These are phyloP conservation scores for Xylaria cubensis DNA, from an alignment of 495 filamentous ascomycete species.

Conservation along the genomic window DNA sequence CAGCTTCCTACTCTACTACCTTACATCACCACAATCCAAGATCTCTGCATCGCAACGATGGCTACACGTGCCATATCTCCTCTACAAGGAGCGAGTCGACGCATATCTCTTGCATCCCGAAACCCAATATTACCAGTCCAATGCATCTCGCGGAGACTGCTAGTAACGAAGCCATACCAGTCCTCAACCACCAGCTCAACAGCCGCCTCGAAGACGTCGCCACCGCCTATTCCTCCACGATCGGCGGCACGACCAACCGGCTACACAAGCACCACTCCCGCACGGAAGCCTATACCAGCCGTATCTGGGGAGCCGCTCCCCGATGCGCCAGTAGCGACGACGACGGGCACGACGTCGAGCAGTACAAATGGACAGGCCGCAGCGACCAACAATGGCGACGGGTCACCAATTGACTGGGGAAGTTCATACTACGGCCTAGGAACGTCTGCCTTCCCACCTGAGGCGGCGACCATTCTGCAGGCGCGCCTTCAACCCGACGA, in stretches of 20 bases:
- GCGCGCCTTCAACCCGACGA: conserved; percentile 72
- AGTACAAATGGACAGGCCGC: background rate
- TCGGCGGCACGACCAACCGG: background rate
- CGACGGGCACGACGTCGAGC: background rate
- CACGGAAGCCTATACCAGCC: conserved; percentile 34
- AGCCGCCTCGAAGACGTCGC: background rate
- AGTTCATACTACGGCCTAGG: conserved; percentile 90
- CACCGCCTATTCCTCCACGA: conserved; percentile 8
- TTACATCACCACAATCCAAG: conserved; percentile 11
- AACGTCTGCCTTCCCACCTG: conserved; percentile 73
- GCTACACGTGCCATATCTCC: conserved; percentile 21
- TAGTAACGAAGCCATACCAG: conserved; percentile 25
- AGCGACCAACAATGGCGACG: background rate
- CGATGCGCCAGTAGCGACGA: conserved; percentile 15
- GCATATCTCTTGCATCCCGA: background rate
- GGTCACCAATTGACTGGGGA: conserved; percentile 80
- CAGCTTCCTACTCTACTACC: background rate
- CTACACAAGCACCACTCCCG: background rate
- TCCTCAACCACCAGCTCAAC: background rate
- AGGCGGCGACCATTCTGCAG: conserved; percentile 74
- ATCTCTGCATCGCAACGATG: background rate
- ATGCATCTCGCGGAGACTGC: conserved; percentile 25
- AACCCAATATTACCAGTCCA: background rate
- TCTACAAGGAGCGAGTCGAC: conserved; percentile 18
- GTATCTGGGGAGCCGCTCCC: conserved; percentile 27